These are phyloP conservation scores for carrot (Daucus carota) DNA, from an alignment of 129 eudicot species.

Conservation along the genomic window DNA sequence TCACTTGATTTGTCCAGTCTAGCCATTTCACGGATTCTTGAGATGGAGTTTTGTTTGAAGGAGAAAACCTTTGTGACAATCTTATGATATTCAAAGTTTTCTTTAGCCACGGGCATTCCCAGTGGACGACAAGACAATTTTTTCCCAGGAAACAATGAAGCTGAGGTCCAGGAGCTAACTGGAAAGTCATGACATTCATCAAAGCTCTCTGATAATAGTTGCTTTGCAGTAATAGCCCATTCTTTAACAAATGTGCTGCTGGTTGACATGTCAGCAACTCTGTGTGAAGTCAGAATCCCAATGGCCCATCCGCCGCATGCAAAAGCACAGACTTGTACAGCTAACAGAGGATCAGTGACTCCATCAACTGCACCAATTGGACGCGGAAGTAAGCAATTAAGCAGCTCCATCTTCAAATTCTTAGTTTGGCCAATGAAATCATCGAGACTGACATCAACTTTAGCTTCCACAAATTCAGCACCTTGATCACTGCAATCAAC, in stretches of 20 bases:
- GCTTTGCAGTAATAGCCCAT: slow-evolving; percentile 7
- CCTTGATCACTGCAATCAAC: slow-evolving; percentile 27
- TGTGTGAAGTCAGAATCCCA: slow-evolving; percentile 16
- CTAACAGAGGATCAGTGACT: slow-evolving; percentile 6
- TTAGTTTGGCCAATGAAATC: not conserved
- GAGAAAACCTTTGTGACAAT: not conserved
- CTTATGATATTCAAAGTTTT: not conserved
- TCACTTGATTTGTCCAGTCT: not conserved
- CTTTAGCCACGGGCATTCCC: not conserved
- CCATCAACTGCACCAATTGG: not conserved
- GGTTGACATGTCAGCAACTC: slow-evolving; percentile 12
- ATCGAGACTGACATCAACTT: not conserved
- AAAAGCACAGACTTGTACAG: slow-evolving; percentile 15
- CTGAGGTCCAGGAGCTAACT: not conserved
- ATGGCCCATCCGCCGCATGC: slow-evolving; percentile 17
- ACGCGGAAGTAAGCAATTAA: slow-evolving; percentile 5
- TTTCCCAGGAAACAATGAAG: not conserved
- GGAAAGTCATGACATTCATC: not conserved
- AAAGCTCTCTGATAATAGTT: not conserved
- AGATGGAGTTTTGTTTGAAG: not conserved
- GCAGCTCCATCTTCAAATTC: not conserved
- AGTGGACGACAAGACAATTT: not conserved
- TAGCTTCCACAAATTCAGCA: slow-evolving; percentile 16
- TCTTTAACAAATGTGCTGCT: slow-evolving; percentile 4
- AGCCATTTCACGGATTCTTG: slow-evolving; percentile 1